phyloP scores from a whole-genome alignment of 805 yeast genomes.

The Candida hispaniensis region DNA sequence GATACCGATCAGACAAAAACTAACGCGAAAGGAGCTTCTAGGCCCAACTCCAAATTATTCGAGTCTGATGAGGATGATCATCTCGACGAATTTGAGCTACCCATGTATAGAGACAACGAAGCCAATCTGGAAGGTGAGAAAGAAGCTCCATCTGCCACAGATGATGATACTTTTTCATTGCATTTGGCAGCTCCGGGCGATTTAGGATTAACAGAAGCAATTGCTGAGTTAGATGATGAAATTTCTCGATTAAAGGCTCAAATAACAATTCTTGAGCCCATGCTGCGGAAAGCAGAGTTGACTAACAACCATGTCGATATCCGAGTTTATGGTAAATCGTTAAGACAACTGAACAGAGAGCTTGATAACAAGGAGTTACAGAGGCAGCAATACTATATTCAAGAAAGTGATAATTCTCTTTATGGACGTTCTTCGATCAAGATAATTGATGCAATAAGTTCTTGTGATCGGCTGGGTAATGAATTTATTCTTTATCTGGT shows the following conservation, averaged over 20 bases:
- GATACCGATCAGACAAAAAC: too few relatives aligned
- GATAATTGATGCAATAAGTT: constrained; percentile 41
- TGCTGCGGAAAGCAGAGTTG: constrained; percentile 71
- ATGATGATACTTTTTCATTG: constrained; percentile 23
- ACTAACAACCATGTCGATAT: constrained; percentile 66
- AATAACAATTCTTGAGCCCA: constrained; percentile 49
- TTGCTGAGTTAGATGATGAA: constrained; percentile 45
- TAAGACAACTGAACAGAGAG: constrained; percentile 55
- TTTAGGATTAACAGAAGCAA: constrained; percentile 54
- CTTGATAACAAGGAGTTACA: constrained; percentile 62
- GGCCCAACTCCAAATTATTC: too few relatives aligned
- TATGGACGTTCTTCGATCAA: constrained; percentile 36
- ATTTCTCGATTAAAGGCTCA: constrained; percentile 53
- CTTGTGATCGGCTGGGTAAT: constrained; percentile 41
- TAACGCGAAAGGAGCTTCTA: too few relatives aligned
- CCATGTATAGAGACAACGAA: too few relatives aligned
- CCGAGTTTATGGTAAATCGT: constrained; percentile 57
- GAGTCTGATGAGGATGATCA: too few relatives aligned
- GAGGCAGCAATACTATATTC: constrained; percentile 70
- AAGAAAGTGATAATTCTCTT: constrained; percentile 69
- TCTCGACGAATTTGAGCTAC: too few relatives aligned
- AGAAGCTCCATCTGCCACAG: constrained; percentile 13
- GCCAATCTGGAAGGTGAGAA: too few relatives aligned
- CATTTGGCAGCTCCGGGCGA: constrained; percentile 61
- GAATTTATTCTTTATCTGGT: constrained; percentile 64